Base-by-base conservation (phyloP, 1,284 basidiomycete genomes). In the Gomphus sp. region DNA sequence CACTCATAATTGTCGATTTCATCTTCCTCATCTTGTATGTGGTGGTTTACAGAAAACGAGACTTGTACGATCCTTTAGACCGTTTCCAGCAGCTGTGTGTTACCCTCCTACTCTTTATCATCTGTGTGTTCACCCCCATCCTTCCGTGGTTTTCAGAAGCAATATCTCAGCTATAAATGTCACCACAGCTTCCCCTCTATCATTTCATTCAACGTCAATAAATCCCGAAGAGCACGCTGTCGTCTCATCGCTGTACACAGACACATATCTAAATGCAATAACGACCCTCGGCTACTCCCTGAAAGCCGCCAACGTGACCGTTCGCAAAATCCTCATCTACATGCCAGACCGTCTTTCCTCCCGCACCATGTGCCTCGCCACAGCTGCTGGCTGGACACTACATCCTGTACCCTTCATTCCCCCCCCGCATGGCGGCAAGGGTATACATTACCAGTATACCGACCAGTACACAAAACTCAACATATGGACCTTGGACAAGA, bases 381-480 rank as follows among this genome's bases (percentile, higher is more conserved):
- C 68, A 39, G 66, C 72, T 0, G 71, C 64, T 8, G 77, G 77
- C 10, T 78, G 76, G 74, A 66, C 71, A 11, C 68, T 69, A 0
- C 64, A 71, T 36, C 63, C 71, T 1, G 70, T 78, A 6, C 59
- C 67, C 2, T 69, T 69, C 34, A 75, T 77, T 57, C 64, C 70
- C 0, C 75, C 75, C 3, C 75, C 76, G 0, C 66, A 70, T 58
- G 60, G 64, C 31, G 72, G 73, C 36, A 52, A 65, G 22, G 73
- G 70, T 10, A 65, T 76, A 45, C 66, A 70, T 62, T 52, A 62
- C 45, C 70, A 73, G 50, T 76, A 76, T 65, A 43, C 62, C 47
- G 76, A 78, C 63, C 72, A 74, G 60, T 77, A 74, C 68, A 74
- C 76, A 10, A 77, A 77, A 63, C 69, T 78, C 12, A 71, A 71